Base-by-base conservation (phyloP, 225 moss, liverwort and hornwort genomes). In the Anthoceros angustus region DNA sequence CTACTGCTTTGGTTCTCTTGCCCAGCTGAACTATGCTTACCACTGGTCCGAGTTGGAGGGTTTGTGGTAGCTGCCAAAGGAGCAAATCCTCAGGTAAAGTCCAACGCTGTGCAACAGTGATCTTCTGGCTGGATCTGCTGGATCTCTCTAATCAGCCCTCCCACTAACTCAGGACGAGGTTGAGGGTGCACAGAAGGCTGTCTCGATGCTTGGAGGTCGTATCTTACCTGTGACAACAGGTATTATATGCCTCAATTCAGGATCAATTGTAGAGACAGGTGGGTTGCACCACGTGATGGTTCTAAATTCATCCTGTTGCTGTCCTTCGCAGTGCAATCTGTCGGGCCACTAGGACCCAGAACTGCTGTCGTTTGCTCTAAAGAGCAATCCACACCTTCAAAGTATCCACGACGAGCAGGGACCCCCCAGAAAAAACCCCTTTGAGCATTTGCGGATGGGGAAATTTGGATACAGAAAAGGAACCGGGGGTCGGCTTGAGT, bases 31-130 rank as follows among this genome's bases (percentile, higher is more conserved):
- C 84, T 98, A 8, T 98, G 95, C 72, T 80, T 98, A 78, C 95
- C 95, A 65, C 80, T 98, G 61, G 91, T 98, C 42, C 78, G 91
- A 78, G 78, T 86, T 39, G 95, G 95, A 40, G 95, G 95, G 39
- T 79, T 98, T 50, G 75, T 98, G 69, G 87, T 98, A 65, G 95
- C 95, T 74, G 95, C 95, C 2, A 98, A 98, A 73, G 95, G 95
- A 49, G 82, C 91, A 7, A 83, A 84, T 70, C 95, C 95, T 69
- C 72, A 87, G 81, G 90, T 94, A 4, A 46, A 7, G 72, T 74
- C 18, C 6, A 1, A 45, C n/a, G 25, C 50, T 25, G 40, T 7
- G 72, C 63, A 76, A 48, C 60, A 62, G 41, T 46, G 69, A 66
- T 55, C 16, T 45, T 64, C 9, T 40, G 43, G 3, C 24, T 63